phyloP scores from a whole-genome alignment of 345 rosid species.

The Lepidium aucheri region DNA sequence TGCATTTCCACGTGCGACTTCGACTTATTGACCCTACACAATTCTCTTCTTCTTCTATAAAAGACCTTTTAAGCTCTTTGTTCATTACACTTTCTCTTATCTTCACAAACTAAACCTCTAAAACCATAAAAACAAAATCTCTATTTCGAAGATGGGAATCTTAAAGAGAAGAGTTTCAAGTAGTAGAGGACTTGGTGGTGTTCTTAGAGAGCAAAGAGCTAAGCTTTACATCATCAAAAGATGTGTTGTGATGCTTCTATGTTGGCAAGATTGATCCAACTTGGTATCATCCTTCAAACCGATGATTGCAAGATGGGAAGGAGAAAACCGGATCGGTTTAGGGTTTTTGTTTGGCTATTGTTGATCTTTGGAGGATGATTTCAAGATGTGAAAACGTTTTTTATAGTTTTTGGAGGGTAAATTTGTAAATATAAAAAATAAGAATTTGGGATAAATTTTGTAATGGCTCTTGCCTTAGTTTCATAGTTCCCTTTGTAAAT shows the following conservation, averaged over 20 bases:
- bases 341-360: not conserved
- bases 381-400: not conserved
- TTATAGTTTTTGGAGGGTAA: not conserved
- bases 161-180: conserved; percentile 61
- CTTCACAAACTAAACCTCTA: conserved; percentile 1
- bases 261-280: conserved; percentile 61
- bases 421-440: conserved; percentile 20
- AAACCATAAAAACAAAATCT: not conserved
- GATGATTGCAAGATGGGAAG: not conserved
- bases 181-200: conserved; percentile 57
- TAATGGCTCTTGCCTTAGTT: conserved; percentile 19
- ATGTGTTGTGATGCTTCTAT: conserved; percentile 82
- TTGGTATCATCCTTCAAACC: not conserved
- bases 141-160: conserved; percentile 33
- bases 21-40: conserved; percentile 22
- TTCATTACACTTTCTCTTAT: conserved; percentile 4
- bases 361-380: not conserved
- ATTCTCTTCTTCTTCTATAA: conserved; percentile 10
- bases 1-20: conserved; percentile 26
- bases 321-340: not conserved
- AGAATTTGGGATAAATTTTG: conserved; percentile 15
- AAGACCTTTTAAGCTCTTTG: not conserved
- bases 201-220: conserved; percentile 79
- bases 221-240: conserved; percentile 72
- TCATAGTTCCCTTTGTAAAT: conserved; percentile 7